phyloP scores from a whole-genome alignment of 768 basidiomycete species.

The Leccinum incarnatum region DNA sequence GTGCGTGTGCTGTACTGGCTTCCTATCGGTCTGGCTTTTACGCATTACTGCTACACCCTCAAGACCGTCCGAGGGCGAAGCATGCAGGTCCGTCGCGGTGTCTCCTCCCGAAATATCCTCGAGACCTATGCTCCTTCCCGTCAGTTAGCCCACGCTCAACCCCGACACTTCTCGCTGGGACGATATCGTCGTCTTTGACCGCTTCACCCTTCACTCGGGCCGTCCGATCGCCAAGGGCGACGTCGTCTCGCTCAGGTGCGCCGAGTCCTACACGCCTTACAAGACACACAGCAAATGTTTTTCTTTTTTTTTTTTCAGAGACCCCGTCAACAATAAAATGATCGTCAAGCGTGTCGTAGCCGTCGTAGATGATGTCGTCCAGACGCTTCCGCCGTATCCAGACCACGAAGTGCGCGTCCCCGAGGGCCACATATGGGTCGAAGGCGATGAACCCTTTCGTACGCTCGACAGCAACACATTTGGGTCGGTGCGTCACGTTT shows the following conservation, averaged over 20 bases:
- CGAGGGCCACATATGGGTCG: slow-evolving; percentile 68
- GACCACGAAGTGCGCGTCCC: slow-evolving; percentile 53
- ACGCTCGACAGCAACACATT: slow-evolving; percentile 72
- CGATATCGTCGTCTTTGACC: slow-evolving; percentile 66
- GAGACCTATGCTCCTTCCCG: slow-evolving; percentile 11
- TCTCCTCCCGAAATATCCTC: slow-evolving; percentile 2
- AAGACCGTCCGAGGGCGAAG: slow-evolving; percentile 60
- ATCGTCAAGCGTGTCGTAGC: slow-evolving; percentile 69
- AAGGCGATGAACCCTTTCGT: slow-evolving; percentile 44
- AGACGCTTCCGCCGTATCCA: slow-evolving; percentile 68
- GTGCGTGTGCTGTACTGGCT: slow-evolving; percentile 52
- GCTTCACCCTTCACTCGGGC: slow-evolving; percentile 38
- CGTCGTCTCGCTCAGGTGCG: slow-evolving; percentile 61
- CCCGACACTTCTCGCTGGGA: slow-evolving; percentile 61
- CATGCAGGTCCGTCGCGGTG: slow-evolving; percentile 57
- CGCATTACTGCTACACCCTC: slow-evolving; percentile 49
- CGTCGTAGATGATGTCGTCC: slow-evolving; percentile 58
- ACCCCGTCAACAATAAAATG: slow-evolving; percentile 52
- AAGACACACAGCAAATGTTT: background rate
- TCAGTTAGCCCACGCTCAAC: slow-evolving; percentile 68
- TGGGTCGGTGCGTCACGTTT: slow-evolving; percentile 52
- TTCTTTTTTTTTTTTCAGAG: slow-evolving; percentile 38
- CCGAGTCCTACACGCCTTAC: background rate
- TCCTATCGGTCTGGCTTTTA: slow-evolving; percentile 49
- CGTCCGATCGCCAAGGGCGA: slow-evolving; percentile 51